A percentile compares a stretch with the other conserved stretches of the same genome.
phyloP scores from a whole-genome alignment of 2,329 filamentous ascomycete species.

The Hypoxylon sp. region DNA sequence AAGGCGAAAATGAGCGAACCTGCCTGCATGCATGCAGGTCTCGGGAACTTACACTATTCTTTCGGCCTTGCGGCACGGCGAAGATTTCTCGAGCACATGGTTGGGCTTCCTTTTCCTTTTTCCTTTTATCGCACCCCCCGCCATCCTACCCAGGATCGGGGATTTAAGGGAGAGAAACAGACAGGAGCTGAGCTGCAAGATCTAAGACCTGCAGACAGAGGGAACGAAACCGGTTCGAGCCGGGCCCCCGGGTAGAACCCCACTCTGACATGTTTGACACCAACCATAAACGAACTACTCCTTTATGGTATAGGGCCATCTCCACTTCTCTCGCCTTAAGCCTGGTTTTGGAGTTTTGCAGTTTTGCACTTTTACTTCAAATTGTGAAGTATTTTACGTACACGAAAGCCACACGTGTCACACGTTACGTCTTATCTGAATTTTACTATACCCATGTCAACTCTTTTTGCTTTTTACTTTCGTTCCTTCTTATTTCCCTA shows the following conservation, averaged over 20 bases:
- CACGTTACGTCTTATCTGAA: slow-evolving; percentile 1
- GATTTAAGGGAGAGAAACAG: slow-evolving; percentile 7
- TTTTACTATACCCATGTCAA: not conserved
- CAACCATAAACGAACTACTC: slow-evolving; percentile 11
- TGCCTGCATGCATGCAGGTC: slow-evolving; percentile 31
- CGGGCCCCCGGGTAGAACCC: slow-evolving; percentile 29
- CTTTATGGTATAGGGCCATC: slow-evolving; percentile 3
- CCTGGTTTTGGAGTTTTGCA: not conserved
- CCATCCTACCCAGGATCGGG: slow-evolving; percentile 25
- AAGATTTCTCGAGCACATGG: slow-evolving; percentile 20
- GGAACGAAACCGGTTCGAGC: slow-evolving; percentile 38
- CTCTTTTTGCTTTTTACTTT: slow-evolving; percentile 3
- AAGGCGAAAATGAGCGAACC: slow-evolving; percentile 7
- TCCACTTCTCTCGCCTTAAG: slow-evolving; percentile 34
- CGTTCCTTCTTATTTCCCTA: not conserved
- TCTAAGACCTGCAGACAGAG: slow-evolving; percentile 39
- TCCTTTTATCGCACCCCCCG: slow-evolving; percentile 4
- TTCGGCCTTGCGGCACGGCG: slow-evolving; percentile 10
- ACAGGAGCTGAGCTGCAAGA: slow-evolving; percentile 40
- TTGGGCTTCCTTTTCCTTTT: slow-evolving; percentile 3
- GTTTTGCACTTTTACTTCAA: too few relatives aligned
- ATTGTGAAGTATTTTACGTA: slow-evolving; percentile 19
- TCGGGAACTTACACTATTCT: slow-evolving; percentile 21
- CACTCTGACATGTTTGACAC: slow-evolving; percentile 25
- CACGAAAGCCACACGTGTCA: slow-evolving; percentile 5